phyloP scores from a whole-genome alignment of 208 protist species.

The Endotrypanum monterogeii region DNA sequence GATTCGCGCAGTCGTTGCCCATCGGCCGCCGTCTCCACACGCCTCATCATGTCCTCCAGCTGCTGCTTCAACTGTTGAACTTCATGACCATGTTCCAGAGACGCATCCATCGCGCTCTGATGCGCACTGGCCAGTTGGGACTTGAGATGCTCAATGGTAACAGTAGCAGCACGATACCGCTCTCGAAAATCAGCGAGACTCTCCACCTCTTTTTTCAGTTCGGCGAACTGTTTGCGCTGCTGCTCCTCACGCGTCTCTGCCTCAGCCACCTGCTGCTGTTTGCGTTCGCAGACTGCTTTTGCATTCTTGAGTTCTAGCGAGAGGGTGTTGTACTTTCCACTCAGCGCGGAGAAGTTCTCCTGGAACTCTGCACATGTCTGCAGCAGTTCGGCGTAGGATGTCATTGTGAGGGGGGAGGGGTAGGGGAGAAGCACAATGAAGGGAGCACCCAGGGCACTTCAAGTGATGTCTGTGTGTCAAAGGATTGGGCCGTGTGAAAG shows the following conservation, averaged over 20 bases:
- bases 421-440: too few relatives aligned
- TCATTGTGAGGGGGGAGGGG: slow-evolving; percentile 26
- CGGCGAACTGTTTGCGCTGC: slow-evolving; percentile 31
- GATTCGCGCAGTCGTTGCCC: slow-evolving; percentile 41
- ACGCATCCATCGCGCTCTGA: slow-evolving; percentile 44
- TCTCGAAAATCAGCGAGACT: slow-evolving; percentile 52
- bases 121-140: slow-evolving; percentile 52
- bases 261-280: slow-evolving; percentile 41
- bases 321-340: slow-evolving; percentile 63
- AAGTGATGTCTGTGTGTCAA: too few relatives aligned
- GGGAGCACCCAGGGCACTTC: too few relatives aligned
- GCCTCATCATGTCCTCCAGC: slow-evolving; percentile 62
- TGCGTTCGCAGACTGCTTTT: slow-evolving; percentile 30
- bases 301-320: slow-evolving; percentile 49
- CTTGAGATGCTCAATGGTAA: slow-evolving; percentile 65
- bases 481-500: too few relatives aligned
- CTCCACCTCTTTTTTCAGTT: slow-evolving; percentile 50
- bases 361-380: slow-evolving; percentile 81
- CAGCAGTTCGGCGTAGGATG: slow-evolving; percentile 78
- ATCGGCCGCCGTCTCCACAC: slow-evolving; percentile 57
- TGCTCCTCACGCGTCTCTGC: slow-evolving; percentile 42
- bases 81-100: slow-evolving; percentile 65
- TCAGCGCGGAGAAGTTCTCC: slow-evolving; percentile 79
- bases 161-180: slow-evolving; percentile 34
- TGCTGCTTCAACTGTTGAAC: slow-evolving; percentile 74